Evolutionary conservation across 805 yeast species (phyloP).

Genomic region (Teunomyces aglyptinius): DNA sequence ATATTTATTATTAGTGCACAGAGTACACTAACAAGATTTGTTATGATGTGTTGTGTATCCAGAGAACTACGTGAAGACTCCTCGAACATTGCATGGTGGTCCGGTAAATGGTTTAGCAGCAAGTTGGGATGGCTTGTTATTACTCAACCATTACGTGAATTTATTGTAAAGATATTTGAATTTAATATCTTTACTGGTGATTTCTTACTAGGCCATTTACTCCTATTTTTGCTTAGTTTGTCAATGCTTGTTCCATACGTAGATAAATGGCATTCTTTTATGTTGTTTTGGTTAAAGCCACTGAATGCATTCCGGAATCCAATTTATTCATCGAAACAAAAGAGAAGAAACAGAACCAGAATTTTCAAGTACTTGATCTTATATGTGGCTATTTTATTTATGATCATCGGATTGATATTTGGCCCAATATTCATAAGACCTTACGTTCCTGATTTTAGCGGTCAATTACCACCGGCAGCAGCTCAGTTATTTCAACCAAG

Average conservation of each 20-base stretch:
- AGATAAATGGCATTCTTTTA: slow-evolving; percentile 48
- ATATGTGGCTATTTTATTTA: slow-evolving; percentile 39
- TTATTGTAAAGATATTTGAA: slow-evolving; percentile 45
- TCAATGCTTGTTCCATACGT: slow-evolving; percentile 43
- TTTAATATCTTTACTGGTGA: slow-evolving; percentile 48
- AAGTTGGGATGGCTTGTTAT: slow-evolving; percentile 36
- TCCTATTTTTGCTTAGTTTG: slow-evolving; percentile 41
- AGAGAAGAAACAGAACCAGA: slow-evolving; percentile 20
- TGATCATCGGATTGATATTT: slow-evolving; percentile 41
- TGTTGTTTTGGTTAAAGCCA: slow-evolving; percentile 51
- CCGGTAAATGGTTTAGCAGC: slow-evolving; percentile 46
- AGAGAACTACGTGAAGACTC: slow-evolving; percentile 42
- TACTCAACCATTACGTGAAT: slow-evolving; percentile 49
- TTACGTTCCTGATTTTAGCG: slow-evolving; percentile 5
- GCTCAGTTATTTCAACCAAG: slow-evolving; percentile 53
- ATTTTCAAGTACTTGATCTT: slow-evolving; percentile 47
- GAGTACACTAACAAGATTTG: slow-evolving; percentile 30
- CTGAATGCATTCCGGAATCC: slow-evolving; percentile 33
- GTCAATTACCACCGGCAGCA: slow-evolving; percentile 12
- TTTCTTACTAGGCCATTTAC: slow-evolving; percentile 43
- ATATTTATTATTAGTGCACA: slow-evolving; percentile 39
- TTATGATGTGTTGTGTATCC: slow-evolving; percentile 32
- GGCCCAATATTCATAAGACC: slow-evolving; percentile 46
- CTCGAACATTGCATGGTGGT: slow-evolving; percentile 53
- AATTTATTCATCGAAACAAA: slow-evolving; percentile 39